Percentiles rank a stretch among this genome's conserved stretches.
Conservation (phyloP, 495 filamentous ascomycete genomes). For the Penicillium malachiteum region DNA sequence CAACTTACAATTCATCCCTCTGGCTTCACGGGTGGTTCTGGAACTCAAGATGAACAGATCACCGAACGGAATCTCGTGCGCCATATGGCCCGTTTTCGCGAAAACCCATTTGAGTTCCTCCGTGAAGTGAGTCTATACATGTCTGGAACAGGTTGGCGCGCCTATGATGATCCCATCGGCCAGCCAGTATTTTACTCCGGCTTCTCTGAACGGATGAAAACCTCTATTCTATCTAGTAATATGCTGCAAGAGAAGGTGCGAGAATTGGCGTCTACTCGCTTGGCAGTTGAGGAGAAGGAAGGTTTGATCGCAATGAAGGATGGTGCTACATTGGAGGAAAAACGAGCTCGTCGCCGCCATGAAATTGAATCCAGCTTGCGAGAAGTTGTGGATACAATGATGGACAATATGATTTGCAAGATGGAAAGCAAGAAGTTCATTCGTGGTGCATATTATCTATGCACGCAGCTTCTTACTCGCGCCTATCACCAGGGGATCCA, state of each 20-base stretch:
- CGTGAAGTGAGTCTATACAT: constrained; percentile 89
- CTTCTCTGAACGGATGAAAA: constrained; percentile 87
- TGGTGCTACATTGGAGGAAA: constrained; percentile 41
- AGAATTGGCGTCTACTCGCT: constrained; percentile 70
- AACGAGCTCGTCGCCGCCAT: constrained; percentile 54
- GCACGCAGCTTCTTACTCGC: constrained; percentile 82
- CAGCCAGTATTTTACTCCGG: constrained; percentile 92
- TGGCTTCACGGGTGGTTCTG: constrained; percentile 55
- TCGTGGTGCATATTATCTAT: constrained; percentile 83
- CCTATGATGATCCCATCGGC: constrained; percentile 85
- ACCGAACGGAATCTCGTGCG: constrained; percentile 74
- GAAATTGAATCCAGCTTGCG: constrained; percentile 62
- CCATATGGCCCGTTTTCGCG: constrained; percentile 78
- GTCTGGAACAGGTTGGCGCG: constrained; percentile 87
- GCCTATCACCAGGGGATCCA: constrained; percentile 97
- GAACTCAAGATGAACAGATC: constrained; percentile 37
- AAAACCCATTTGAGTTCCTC: constrained; percentile 74
- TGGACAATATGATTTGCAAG: constrained; percentile 97
- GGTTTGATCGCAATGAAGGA: constrained; percentile 59
- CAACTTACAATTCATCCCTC: constrained; percentile 78
- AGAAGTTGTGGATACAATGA: constrained; percentile 79
- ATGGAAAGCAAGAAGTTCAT: constrained; percentile 96
- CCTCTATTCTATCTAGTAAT: constrained; percentile 66
- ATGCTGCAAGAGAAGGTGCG: constrained; percentile 71
- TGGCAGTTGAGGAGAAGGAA: constrained; percentile 72